Evolutionary conservation across 2,329 filamentous ascomycete genomes (phyloP).

Genomic region (Emergomyces africanus): DNA sequence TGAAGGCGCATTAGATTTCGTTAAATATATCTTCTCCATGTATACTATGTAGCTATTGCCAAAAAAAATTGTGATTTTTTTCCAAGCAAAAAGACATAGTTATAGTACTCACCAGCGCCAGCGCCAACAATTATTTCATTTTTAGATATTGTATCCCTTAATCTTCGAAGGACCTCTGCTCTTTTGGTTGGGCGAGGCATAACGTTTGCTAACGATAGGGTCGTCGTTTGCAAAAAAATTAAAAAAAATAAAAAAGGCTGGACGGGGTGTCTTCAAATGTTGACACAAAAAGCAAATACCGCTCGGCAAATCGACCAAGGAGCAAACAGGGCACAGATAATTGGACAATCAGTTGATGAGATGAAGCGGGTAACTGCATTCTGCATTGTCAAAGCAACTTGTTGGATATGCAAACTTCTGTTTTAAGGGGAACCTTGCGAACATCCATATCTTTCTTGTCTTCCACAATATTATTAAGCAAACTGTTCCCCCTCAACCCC

Average conservation of each 20-base stretch:
- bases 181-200: conserved; percentile 49
- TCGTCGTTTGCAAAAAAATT: neutral
- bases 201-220: conserved; percentile 2
- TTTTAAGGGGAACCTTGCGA: neutral
- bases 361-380: neutral
- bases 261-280: no score
- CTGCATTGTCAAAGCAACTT: neutral
- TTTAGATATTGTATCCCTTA: conserved; percentile 42
- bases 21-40: neutral
- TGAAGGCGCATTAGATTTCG: conserved; percentile 12
- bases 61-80: neutral
- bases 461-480: conserved; percentile 2
- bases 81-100: neutral
- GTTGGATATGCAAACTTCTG: neutral
- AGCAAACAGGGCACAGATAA: neutral
- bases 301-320: neutral
- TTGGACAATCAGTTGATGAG: neutral
- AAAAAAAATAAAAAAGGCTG: no score
- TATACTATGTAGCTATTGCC: no score
- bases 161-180: conserved; percentile 41
- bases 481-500: neutral
- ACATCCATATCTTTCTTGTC: no score
- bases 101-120: conserved; percentile 39
- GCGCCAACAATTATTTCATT: conserved; percentile 53
- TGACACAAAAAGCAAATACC: neutral